phyloP scores from a whole-genome alignment of 306 rosid genomes.

The Hylodesmum podocarpum region DNA sequence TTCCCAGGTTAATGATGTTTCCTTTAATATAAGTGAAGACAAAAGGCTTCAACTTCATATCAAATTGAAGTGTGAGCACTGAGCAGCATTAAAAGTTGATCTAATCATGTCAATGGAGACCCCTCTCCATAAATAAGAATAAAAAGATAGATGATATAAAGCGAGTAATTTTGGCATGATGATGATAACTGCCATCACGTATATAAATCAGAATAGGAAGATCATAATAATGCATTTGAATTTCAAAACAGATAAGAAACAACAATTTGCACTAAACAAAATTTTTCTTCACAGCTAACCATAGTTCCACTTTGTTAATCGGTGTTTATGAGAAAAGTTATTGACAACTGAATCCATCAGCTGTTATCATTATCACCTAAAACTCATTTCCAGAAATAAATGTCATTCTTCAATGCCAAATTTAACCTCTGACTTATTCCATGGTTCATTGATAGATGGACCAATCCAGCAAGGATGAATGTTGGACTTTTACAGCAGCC shows the following conservation, averaged over 20 bases:
- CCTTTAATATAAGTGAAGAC: neutral
- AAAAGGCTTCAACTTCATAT: neutral
- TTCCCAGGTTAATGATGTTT: neutral
- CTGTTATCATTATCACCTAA: slow-evolving; percentile 29
- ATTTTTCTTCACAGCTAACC: neutral
- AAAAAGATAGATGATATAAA: neutral
- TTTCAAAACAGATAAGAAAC: neutral
- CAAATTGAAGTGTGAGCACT: neutral
- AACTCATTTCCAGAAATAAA: slow-evolving; percentile 36
- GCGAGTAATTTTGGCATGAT: neutral
- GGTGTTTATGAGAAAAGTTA: slow-evolving; percentile 12
- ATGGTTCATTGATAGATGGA: slow-evolving; percentile 34
- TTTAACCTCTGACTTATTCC: slow-evolving; percentile 47
- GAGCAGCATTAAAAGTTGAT: neutral
- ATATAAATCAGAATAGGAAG: too few species aligned
- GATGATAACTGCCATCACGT: neutral
- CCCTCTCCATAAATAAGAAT: neutral
- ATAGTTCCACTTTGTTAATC: neutral
- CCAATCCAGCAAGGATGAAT: slow-evolving; percentile 23
- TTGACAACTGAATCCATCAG: slow-evolving; percentile 29
- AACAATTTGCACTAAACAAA: slow-evolving; percentile 17
- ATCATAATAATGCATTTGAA: slow-evolving; percentile 20
- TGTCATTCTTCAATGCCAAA: slow-evolving; percentile 35
- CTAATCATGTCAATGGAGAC: neutral
- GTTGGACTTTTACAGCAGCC: slow-evolving; percentile 29